These are phyloP conservation scores for Adenanthera pavonina DNA, from an alignment of 306 rosid genomes.

Conservation along the genomic window DNA sequence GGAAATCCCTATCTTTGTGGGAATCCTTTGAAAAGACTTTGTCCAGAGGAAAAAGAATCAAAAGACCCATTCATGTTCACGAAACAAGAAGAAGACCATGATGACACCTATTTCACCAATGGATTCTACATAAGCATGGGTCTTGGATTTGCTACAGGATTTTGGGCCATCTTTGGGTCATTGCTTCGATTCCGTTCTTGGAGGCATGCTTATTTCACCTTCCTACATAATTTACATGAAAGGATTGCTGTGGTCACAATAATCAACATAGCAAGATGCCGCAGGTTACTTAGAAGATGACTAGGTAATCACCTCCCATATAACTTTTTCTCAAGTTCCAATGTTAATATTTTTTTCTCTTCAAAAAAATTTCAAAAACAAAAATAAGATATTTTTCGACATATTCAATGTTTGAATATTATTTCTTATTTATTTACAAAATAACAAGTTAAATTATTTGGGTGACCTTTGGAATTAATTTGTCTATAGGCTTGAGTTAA, in stretches of 20 bases:
- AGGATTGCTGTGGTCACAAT: background rate
- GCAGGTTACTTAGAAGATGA: background rate
- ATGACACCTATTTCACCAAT: background rate
- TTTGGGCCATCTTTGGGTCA: constrained; percentile 8
- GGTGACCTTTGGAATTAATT: too few species aligned
- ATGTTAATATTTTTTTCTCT: background rate
- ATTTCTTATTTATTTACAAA: background rate
- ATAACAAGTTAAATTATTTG: too few species aligned
- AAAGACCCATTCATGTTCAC: background rate
- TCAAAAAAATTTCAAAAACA: too few species aligned
- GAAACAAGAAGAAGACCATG: background rate
- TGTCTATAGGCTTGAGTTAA: too few species aligned
- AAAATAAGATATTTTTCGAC: too few species aligned
- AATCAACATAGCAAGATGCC: background rate
- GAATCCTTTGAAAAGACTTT: background rate
- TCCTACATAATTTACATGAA: background rate
- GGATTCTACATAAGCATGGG: constrained; percentile 6
- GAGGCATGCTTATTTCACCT: constrained; percentile 18
- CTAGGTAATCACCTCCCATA: background rate
- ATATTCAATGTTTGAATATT: background rate
- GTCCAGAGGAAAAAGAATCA: background rate
- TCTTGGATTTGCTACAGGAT: constrained; percentile 1
- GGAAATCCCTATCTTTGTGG: constrained; percentile 15
- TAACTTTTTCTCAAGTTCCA: too few species aligned
- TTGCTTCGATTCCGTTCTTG: background rate